phyloP scores from a whole-genome alignment of 2,329 filamentous ascomycete species.

The Fusarium chaquense region DNA sequence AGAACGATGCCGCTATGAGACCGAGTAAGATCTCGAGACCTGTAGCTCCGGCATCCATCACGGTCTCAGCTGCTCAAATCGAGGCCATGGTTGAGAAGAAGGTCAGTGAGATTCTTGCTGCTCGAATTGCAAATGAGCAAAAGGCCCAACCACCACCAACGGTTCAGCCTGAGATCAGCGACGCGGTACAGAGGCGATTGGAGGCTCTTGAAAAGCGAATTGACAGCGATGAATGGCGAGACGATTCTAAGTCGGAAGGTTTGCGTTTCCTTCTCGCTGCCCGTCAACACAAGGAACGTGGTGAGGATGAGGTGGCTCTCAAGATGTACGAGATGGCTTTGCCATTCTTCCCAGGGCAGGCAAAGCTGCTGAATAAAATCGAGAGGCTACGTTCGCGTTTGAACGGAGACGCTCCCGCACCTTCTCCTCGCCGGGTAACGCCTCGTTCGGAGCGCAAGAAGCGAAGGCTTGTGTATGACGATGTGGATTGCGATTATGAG shows the following conservation, averaged over 20 bases:
- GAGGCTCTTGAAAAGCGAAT: conserved; percentile 90
- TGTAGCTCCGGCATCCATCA: conserved; percentile 52
- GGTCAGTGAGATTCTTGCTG: conserved; percentile 87
- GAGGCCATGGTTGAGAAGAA: conserved; percentile 94
- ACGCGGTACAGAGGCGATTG: conserved; percentile 82
- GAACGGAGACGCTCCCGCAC: conserved; percentile 41
- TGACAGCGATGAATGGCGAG: conserved; percentile 69
- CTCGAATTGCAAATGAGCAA: conserved; percentile 67
- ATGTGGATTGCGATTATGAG: conserved; percentile 56
- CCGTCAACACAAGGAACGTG: conserved; percentile 86
- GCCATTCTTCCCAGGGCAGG: conserved; percentile 87
- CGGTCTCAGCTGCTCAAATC: conserved; percentile 78
- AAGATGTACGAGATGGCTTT: conserved; percentile 88
- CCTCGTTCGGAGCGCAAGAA: conserved; percentile 49
- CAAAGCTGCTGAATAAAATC: conserved; percentile 80
- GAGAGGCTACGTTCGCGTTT: conserved; percentile 69
- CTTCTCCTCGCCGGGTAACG: conserved; percentile 38
- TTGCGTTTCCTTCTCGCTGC: conserved; percentile 90
- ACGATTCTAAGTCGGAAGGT: conserved; percentile 83
- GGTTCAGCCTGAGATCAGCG: conserved; percentile 69
- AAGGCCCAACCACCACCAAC: conserved; percentile 51
- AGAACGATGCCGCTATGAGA: conserved; percentile 56
- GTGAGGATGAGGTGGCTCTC: conserved; percentile 81
- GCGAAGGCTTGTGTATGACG: conserved; percentile 46
- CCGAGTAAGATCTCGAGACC: conserved; percentile 60